Base-by-base conservation (phyloP, 176 grass and related monocot genomes). In the Triticum monococcum region DNA sequence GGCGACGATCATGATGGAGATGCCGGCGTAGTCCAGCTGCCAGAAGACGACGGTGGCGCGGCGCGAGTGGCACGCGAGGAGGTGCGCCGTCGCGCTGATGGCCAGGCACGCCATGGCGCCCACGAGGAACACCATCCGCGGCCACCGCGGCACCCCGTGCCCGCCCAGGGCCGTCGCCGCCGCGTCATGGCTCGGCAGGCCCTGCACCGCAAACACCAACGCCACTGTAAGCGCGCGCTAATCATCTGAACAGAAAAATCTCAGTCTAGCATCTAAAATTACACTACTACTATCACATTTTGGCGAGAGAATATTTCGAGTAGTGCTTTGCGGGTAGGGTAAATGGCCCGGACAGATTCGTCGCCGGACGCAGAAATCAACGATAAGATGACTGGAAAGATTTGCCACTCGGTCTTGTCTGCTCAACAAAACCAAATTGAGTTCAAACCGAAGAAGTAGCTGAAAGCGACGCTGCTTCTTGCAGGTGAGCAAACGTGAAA, bases 1-100 rank as follows among this genome's bases (percentile, higher is more conserved):
- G 77, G 97, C 75, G 5, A 96, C 94, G 79, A 99, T 99, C 94
- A 99, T 96, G 23, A 93, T 41, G 46, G 94, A 91, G 89, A 99
- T 99, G 66, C 97, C 97, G 66, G 92, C 89, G 85, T 99, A 99
- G 90, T 99, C 97, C 16, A 99, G 86, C 86, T 91, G 97, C 84
- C 89, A 91, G 87, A 90, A 89, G 18, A 99, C 83, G 10, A 88
- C 57, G 85, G 82, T 96, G 72, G 92, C 79, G 25, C 83, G 93
- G 5, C 54, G 85, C 3, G 97, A 96, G 83, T 99, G 97, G 90
- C 97, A 99, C 31, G 92, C 92, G n/a, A 99, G 82, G 10, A 99
- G 92, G 90, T 99, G 97, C 38, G 90, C 95, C 45, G 64, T 57
- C 33, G 92, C 78, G 94, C 97, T 99, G 78, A 88, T 88, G 72